Base-by-base conservation (phyloP, 768 basidiomycete genomes). In the Panellus pusillus region DNA sequence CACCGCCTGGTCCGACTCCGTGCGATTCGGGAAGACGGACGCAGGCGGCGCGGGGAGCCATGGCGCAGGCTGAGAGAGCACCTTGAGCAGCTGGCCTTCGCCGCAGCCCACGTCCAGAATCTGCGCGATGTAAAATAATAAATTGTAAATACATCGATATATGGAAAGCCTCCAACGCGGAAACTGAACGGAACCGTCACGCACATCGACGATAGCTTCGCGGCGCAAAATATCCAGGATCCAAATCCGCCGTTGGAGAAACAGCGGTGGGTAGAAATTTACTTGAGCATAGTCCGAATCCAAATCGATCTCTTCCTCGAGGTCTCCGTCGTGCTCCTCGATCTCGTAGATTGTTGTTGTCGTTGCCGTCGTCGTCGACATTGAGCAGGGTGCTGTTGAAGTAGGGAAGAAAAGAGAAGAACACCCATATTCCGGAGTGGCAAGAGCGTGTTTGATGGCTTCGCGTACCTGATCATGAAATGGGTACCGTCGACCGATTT, bases 41-140 rank as follows among this genome's bases (percentile, higher is more conserved):
- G 61, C 41, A 19, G 75, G 72, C 2, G 76, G 76, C 17, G 81
- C 66, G 39, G 73, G 58, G 20, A 86, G 78, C 81, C 87, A 88
- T 1, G 86, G 84, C 1, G 91, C 83, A 0, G 92, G 87, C 63
- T 89, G 84, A 58, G 81, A 81, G 11, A 95, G 81, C 9, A 83
- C 78, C 0, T 74, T 67, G 13, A 94, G 79, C 8, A 94, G 76
- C 36, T 83, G 74, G 18, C 92, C 92, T 68, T 90, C 84, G 37
- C 92, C 92, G 61, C 92, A 95, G 4, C 92, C 92, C 24, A 92
- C 74, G 62, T 95, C 92, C 44, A 93, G 72, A 7, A 93, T 76
- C 90, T 92, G 53, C 31, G 31, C 13, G 14, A 18, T 20, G 11
- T 19, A 27, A 47, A n/a, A n/a, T n/a, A n/a, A n/a, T n/a, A n/a